Evolutionary conservation across 352 stramenopile genomes (phyloP).

Genomic region (Phytophthora brassicae): DNA sequence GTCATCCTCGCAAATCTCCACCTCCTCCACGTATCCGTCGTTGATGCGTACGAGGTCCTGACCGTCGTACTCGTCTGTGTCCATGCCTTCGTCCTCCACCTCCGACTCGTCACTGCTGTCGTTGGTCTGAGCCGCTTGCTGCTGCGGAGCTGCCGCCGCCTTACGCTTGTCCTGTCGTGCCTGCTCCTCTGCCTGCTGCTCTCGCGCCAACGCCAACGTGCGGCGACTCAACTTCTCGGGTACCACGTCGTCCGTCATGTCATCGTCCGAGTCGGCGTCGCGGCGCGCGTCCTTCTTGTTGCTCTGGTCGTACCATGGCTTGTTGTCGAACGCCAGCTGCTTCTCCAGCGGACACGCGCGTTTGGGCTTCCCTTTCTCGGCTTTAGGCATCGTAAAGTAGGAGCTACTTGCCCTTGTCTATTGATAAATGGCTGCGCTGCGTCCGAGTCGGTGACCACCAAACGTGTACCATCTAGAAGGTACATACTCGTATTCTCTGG

Average conservation of each 20-base stretch:
- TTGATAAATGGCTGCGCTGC: slow-evolving; percentile 36
- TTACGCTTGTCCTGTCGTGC: slow-evolving; percentile 46
- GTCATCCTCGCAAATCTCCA: slow-evolving; percentile 87
- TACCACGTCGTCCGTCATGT: slow-evolving; percentile 66
- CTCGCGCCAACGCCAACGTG: slow-evolving; percentile 70
- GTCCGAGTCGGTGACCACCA: slow-evolving; percentile 30
- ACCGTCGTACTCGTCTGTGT: slow-evolving; percentile 86
- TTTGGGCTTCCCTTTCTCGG: slow-evolving; percentile 76
- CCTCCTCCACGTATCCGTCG: slow-evolving; percentile 90
- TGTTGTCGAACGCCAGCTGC: slow-evolving; percentile 85
- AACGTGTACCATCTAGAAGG: background rate
- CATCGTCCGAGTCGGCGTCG: slow-evolving; percentile 59
- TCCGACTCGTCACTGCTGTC: slow-evolving; percentile 70
- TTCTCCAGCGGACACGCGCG: slow-evolving; percentile 85
- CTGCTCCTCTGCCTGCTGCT: slow-evolving; percentile 84
- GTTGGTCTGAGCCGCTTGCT: slow-evolving; percentile 21
- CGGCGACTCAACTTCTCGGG: slow-evolving; percentile 82
- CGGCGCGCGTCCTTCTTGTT: slow-evolving; percentile 27
- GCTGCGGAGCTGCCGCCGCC: background rate
- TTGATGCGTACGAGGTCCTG: slow-evolving; percentile 90
- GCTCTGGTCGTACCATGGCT: slow-evolving; percentile 79
- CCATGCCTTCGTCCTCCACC: slow-evolving; percentile 84
- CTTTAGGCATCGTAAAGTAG: slow-evolving; percentile 68
- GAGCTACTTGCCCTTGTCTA: slow-evolving; percentile 2
- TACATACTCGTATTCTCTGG: background rate